Evolutionary conservation across 2,329 filamentous ascomycete species (phyloP), one percentile per base, ranked within the genome.

Genomic region (Arachnopeziza araneosa): DNA sequence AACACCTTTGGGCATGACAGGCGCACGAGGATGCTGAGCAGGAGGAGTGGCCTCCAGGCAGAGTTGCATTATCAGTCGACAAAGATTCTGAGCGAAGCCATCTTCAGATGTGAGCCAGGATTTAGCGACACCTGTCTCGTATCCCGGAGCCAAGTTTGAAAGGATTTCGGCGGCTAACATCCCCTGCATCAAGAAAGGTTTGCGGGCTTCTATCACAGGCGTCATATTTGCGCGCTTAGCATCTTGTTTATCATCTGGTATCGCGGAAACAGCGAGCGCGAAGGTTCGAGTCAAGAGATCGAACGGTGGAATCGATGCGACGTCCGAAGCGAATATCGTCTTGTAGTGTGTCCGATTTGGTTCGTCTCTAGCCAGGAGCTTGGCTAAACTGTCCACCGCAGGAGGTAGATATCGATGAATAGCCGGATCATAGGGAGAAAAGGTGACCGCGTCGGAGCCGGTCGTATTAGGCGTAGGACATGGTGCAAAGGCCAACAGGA

Each of bases 121-220:
- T 59, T 85, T 84, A 3, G 93, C 88, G 8, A 97, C 76, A 3
- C 84, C 82, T 19, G 82, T 82, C 65, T 96, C 91, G n/a, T 84
- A 80, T 4, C 83, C 82, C 1, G 88, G 88, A 2, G 86, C 84
- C 14, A 97, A 79, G 10, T 87, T 87, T 0, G 91, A 86, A 2
- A 98, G 77, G 56, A 98, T 96, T 67, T 98, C 93, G 0, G 91
- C 93, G 1, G 92, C 90, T 6, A 98, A 80, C 68, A 98, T 84
- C 1, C 92, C 93, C 75, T 99, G 95, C 82, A 96, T 95, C 12
- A 99, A 77, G 69, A 91, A 88, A 0, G 95, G 89, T 74, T 96
- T 96, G 59, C 95, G 86, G 3, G 84, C 85, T 72, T 97, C 92
- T 5, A 95, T 83, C 5, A 92, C 81, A 0, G 86, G 83, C 0